Conservation (phyloP, 2,329 filamentous ascomycete genomes). For the Verticillium klebahnii region DNA sequence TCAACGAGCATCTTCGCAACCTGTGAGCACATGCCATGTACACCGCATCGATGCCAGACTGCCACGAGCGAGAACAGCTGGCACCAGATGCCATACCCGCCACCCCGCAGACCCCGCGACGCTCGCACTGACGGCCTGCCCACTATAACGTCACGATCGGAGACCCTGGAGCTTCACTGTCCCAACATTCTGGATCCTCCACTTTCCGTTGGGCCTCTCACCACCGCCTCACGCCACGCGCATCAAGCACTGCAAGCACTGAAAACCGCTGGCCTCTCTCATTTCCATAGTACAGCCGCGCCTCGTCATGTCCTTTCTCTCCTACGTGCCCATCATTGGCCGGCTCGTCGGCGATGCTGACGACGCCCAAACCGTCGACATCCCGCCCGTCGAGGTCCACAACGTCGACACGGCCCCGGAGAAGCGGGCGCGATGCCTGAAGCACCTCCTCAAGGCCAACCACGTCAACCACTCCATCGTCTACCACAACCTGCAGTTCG, state of each 20-base stretch:
- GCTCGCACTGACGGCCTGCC: neutral
- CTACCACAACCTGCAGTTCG: conserved; percentile 67
- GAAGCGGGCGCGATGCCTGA: conserved; percentile 75
- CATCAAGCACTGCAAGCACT: neutral
- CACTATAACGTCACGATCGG: neutral
- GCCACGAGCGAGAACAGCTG: too few relatives aligned
- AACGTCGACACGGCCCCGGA: conserved; percentile 76
- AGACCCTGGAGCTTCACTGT: neutral
- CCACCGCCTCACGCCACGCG: neutral
- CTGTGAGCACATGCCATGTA: too few relatives aligned
- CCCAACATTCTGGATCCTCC: neutral
- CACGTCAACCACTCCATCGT: conserved; percentile 86
- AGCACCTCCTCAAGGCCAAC: conserved; percentile 86
- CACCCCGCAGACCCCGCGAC: neutral
- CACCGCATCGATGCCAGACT: too few relatives aligned
- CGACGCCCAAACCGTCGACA: conserved; percentile 35
- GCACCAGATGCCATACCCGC: too few relatives aligned
- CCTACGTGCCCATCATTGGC: conserved; percentile 36
- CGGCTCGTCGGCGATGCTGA: conserved; percentile 24
- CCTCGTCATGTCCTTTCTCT: conserved; percentile 30
- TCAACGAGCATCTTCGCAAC: too few relatives aligned
- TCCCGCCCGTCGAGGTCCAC: conserved; percentile 69
- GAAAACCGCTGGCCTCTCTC: neutral
- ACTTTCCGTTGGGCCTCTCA: neutral
- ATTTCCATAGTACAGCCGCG: conserved; percentile 7